These are phyloP conservation scores for Citrus maxima DNA, from an alignment of 345 rosid genomes.

Conservation along the genomic window DNA sequence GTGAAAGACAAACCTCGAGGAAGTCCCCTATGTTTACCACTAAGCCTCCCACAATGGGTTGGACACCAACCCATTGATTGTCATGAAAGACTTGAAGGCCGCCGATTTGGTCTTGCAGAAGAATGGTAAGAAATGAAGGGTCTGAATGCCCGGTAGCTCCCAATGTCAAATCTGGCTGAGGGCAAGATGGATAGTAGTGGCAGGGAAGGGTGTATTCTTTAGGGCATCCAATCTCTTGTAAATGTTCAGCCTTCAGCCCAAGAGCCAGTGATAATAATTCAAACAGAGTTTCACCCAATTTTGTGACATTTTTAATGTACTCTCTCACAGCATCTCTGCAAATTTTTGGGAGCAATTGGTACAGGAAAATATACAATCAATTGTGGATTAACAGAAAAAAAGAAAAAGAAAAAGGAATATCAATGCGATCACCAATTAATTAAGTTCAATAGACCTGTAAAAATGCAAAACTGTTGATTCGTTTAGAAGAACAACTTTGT, in stretches of 20 bases:
- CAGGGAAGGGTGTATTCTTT: not conserved
- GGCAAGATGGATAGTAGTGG: slow-evolving; percentile 14
- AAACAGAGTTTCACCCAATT: not conserved
- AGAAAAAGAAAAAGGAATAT: not conserved
- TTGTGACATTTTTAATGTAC: not conserved
- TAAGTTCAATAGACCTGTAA: not conserved
- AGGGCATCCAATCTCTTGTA: not conserved
- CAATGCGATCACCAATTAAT: not conserved
- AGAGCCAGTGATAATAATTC: not conserved
- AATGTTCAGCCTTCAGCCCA: not conserved
- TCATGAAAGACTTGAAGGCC: slow-evolving; percentile 22
- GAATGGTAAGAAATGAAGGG: slow-evolving; percentile 12
- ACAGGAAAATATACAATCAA: not conserved
- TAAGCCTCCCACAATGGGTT: slow-evolving; percentile 5
- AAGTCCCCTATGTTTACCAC: slow-evolving; percentile 21
- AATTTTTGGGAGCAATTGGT: not conserved
- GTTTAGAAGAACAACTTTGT: no score
- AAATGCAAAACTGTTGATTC: no score
- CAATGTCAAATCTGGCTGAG: slow-evolving; percentile 19
- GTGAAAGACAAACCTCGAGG: not conserved
- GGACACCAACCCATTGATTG: slow-evolving; percentile 18
- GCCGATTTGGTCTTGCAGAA: slow-evolving; percentile 18
- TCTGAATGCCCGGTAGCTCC: slow-evolving; percentile 14
- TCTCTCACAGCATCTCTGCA: not conserved
- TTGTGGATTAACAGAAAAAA: no score